These are phyloP conservation scores for Ophiostoma triangulosporum DNA, from an alignment of 2,329 filamentous ascomycete species.

Conservation along the genomic window DNA sequence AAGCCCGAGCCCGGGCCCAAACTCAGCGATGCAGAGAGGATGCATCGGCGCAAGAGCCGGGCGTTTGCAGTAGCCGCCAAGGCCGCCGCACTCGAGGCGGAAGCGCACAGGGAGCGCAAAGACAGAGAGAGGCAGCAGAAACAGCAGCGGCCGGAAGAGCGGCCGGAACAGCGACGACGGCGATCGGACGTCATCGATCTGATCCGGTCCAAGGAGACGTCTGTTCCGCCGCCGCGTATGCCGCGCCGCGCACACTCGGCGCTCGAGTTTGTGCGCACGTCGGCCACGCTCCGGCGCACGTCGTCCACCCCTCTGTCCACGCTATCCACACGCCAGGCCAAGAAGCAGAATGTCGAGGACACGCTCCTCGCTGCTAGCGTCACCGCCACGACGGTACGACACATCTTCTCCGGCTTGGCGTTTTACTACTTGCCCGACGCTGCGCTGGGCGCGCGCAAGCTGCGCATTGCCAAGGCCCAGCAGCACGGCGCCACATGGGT, in stretches of 20 bases:
- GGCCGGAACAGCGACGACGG: not conserved
- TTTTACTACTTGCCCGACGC: constrained; percentile 77
- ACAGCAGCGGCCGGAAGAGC: not conserved
- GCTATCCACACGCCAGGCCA: constrained; percentile 4
- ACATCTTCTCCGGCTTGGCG: constrained; percentile 43
- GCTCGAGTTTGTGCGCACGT: not conserved
- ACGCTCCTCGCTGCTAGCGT: not conserved
- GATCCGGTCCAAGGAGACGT: not conserved
- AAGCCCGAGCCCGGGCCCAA: not conserved
- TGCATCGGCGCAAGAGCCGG: constrained; percentile 21
- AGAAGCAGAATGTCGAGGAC: constrained; percentile 29
- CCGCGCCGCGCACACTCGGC: constrained; percentile 16
- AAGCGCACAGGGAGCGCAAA: not conserved
- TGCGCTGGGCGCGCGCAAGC: constrained; percentile 52
- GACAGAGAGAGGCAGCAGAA: not conserved
- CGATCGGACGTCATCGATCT: not conserved
- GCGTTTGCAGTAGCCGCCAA: constrained; percentile 15
- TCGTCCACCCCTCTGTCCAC: constrained; percentile 3
- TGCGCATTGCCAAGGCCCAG: constrained; percentile 60
- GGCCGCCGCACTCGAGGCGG: not conserved
- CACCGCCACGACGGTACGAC: constrained; percentile 11
- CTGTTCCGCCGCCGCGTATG: not conserved
- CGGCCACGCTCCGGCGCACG: constrained; percentile 3
- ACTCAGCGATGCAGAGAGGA: not conserved
- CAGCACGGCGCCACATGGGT: constrained; percentile 66